These are phyloP conservation scores for Simmondsia chinensis DNA, from an alignment of 148 eudicot genomes.

Conservation along the genomic window DNA sequence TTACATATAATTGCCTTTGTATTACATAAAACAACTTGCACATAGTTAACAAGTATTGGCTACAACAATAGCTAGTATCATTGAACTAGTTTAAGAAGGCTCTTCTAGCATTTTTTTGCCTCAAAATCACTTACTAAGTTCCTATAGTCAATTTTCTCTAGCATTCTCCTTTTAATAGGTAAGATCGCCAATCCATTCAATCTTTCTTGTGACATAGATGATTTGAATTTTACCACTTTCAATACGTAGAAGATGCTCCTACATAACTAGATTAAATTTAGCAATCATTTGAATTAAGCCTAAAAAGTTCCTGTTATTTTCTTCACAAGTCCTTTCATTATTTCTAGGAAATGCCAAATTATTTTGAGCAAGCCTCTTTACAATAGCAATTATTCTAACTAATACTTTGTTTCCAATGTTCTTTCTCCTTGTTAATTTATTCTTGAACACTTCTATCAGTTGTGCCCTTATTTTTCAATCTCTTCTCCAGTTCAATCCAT, in stretches of 20 bases:
- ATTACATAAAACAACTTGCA: too few species aligned
- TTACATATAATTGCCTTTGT: too few species aligned
- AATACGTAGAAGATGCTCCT: conserved; percentile 9
- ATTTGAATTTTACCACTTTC: conserved; percentile 2
- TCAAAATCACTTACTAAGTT: conserved; percentile 11
- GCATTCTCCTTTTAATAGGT: conserved; percentile 13
- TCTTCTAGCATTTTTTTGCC: not conserved
- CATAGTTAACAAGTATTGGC: too few species aligned
- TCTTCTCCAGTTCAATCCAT: too few species aligned
- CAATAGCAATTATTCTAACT: not conserved
- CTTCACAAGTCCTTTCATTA: conserved; percentile 1
- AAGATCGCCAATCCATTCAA: conserved; percentile 17
- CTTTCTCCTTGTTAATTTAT: not conserved
- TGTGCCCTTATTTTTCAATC: too few species aligned
- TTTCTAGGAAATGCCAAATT: not conserved
- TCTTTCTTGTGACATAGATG: conserved; percentile 15
- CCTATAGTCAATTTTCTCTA: conserved; percentile 7
- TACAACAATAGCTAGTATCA: too few species aligned
- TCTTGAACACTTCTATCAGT: not conserved
- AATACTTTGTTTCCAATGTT: not conserved
- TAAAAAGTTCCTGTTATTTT: conserved; percentile 11
- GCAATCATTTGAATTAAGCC: conserved; percentile 13
- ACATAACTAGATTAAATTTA: conserved; percentile 14
- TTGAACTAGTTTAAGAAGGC: too few species aligned
- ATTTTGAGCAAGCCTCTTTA: not conserved